phyloP scores from a whole-genome alignment of 495 filamentous ascomycete genomes.

The Lepraria neglecta region DNA sequence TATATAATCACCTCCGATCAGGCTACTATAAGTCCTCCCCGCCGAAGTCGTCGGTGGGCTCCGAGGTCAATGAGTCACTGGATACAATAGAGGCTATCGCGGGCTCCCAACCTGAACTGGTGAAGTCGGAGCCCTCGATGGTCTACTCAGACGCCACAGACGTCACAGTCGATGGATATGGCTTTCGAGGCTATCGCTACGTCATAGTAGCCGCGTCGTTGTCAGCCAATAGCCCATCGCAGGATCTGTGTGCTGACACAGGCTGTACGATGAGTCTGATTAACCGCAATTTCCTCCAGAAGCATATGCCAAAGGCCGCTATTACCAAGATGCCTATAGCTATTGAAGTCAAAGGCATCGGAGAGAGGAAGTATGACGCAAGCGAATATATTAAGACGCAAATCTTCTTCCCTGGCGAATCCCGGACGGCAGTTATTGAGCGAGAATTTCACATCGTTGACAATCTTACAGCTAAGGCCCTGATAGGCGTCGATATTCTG shows the following conservation, averaged over 20 bases:
- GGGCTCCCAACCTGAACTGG: too few species aligned
- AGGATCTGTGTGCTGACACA: neutral
- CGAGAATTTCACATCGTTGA: slow-evolving; percentile 1
- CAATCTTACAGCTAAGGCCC: neutral
- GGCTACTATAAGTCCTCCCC: neutral
- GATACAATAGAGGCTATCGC: too few species aligned
- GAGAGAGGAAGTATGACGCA: neutral
- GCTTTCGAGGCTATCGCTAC: neutral
- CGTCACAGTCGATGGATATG: neutral
- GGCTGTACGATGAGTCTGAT: neutral
- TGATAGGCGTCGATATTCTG: slow-evolving; percentile 6
- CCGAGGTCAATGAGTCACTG: too few species aligned
- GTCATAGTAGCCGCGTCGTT: neutral
- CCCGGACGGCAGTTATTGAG: neutral
- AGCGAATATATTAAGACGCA: neutral
- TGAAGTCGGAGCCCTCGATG: neutral
- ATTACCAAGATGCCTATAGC: neutral
- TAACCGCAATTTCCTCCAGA: neutral
- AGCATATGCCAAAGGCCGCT: neutral
- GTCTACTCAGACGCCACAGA: neutral
- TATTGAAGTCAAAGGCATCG: neutral
- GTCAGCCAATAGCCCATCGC: neutral
- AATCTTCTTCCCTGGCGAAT: neutral
- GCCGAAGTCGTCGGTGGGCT: too few species aligned
- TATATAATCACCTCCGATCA: neutral